phyloP scores from a whole-genome alignment of 208 protist genomes.

The Acanthamoeba healyi region DNA sequence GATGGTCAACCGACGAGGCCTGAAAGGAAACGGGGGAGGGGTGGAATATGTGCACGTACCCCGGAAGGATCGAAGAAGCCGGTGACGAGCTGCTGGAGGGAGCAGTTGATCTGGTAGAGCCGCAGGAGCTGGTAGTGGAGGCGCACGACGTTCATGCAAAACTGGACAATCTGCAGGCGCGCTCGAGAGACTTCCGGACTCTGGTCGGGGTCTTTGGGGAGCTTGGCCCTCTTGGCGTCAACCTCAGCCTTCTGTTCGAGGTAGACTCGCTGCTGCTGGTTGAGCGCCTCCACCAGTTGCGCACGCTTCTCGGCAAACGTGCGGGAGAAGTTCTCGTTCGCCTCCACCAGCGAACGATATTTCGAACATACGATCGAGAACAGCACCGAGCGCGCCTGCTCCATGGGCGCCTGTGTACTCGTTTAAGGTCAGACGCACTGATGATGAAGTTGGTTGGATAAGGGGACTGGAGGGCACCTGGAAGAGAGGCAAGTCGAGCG shows the following conservation, averaged over 20 bases:
- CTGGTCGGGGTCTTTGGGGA: neutral
- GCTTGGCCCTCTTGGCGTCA: constrained; percentile 56
- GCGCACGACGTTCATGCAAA: constrained; percentile 64
- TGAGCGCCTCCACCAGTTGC: constrained; percentile 75
- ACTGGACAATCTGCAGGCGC: constrained; percentile 43
- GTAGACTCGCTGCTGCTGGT: constrained; percentile 71
- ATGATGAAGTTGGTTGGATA: neutral
- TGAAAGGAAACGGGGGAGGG: neutral
- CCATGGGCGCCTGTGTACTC: neutral
- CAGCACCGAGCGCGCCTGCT: constrained; percentile 49
- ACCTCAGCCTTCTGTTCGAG: constrained; percentile 68
- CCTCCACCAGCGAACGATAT: constrained; percentile 69
- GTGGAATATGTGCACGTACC: neutral
- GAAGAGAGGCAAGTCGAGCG: constrained; percentile 44
- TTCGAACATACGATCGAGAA: constrained; percentile 76
- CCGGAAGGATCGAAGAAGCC: constrained; percentile 41
- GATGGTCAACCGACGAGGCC: neutral
- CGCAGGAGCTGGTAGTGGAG: constrained; percentile 71
- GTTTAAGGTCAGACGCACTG: neutral
- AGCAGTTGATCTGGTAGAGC: constrained; percentile 76
- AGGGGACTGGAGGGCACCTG: neutral
- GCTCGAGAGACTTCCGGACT: neutral
- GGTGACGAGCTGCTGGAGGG: constrained; percentile 67
- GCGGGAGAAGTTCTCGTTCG: constrained; percentile 43
- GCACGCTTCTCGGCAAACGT: constrained; percentile 66